Evolutionary conservation across 1,139 yeast species (phyloP), one percentile per base, ranked within the genome.

Genomic region (Scheffersomyces titani): DNA sequence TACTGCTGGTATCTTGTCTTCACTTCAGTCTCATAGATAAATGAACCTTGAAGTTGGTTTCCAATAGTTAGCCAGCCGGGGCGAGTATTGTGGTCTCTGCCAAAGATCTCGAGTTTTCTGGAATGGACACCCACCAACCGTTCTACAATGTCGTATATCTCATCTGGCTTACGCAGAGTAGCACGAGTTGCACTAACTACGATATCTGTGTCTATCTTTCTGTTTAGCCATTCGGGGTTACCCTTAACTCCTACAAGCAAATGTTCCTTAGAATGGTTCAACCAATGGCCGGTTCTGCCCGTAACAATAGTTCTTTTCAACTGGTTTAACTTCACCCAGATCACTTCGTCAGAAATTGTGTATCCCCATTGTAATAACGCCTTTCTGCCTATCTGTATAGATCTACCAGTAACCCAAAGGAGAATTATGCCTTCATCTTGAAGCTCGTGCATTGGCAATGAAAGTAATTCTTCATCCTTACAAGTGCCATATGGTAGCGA

Each of bases 201-300:
- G 11, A 89, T 77, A 67, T 93, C 97, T 1, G 88, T 77, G 68
- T 92, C 97, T 13, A 89, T 70, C 51, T 83, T 79, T 53, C 78
- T 76, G 59, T 83, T 83, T 24, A 91, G 68, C 97, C 97, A 91
- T n/a, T 70, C 65, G 0, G 96, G 94, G 51, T 82, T 70, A 0
- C 98, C 98, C 67, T 92, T 92, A 40, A 89, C 68, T 0, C 97
- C 98, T 30, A 93, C 90, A 13, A 93, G 73, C 51, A 92, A 77
- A 69, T 93, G 98, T 71, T 93, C 98, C 65, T 93, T 93, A 0
- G 97, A 90, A 71, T 93, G 98, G 68, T 93, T 93, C 53, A 93
- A 77, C 98, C 98, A 93, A 70, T 93, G 98, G 0, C 98, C 98
- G 0, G 98, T 93, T 60, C 98, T 77, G 0, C 98, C 98, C 0